Conservation (phyloP, 768 basidiomycete species). For the Lactarius sanguifluus region DNA sequence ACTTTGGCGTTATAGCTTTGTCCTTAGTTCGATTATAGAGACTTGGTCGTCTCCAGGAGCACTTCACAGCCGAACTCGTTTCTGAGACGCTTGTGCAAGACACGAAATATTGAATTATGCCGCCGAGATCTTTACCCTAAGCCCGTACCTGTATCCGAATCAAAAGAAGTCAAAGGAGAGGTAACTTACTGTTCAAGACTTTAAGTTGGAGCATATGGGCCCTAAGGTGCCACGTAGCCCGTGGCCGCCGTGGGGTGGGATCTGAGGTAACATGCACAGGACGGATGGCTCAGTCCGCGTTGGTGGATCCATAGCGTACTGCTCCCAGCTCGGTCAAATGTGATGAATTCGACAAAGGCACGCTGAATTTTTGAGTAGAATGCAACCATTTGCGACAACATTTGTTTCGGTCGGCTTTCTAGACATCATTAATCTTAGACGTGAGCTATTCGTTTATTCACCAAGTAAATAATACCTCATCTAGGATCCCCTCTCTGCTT, state of each 20-base stretch:
- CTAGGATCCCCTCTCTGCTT: no score
- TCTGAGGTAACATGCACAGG: constrained; percentile 73
- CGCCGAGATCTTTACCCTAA: constrained; percentile 45
- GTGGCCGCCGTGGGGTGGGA: constrained; percentile 84
- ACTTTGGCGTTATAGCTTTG: constrained; percentile 44
- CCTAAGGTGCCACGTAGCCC: constrained; percentile 67
- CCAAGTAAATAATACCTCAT: no score
- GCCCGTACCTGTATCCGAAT: constrained; percentile 16
- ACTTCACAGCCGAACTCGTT: constrained; percentile 81
- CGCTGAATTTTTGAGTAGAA: constrained; percentile 43
- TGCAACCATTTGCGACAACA: constrained; percentile 83
- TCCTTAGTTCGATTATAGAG: constrained; percentile 74
- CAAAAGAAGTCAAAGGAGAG: constrained; percentile 38
- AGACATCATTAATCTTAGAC: no score
- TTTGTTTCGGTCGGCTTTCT: constrained; percentile 79
- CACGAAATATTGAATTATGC: constrained; percentile 52
- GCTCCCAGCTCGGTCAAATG: constrained; percentile 55
- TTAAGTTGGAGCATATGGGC: constrained; percentile 63
- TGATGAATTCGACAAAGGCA: constrained; percentile 16
- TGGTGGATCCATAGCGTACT: constrained; percentile 77
- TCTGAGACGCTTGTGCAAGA: constrained; percentile 59
- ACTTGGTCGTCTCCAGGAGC: constrained; percentile 73
- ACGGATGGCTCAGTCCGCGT: constrained; percentile 65
- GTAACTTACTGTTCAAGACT: constrained; percentile 41
- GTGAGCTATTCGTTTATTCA: no score